Percentiles rank a stretch among this genome's conserved stretches.
Evolutionary conservation across 2,329 filamentous ascomycete genomes (phyloP).

Genomic region (Pseudocercospora ulei): DNA sequence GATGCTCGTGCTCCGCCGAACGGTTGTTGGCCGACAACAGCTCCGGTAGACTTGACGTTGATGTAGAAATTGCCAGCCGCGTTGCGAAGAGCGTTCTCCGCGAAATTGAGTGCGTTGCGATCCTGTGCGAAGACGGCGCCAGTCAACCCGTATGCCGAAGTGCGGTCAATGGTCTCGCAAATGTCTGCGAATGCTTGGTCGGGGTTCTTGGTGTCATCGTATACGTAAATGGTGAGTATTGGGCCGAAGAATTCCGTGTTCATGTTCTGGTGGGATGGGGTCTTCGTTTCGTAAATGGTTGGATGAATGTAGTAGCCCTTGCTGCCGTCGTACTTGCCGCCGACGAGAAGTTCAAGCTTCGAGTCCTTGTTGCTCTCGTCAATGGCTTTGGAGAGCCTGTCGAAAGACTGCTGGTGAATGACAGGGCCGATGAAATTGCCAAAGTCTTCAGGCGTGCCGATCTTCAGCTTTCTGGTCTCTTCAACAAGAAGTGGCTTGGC

Average conservation of each 20-base stretch:
- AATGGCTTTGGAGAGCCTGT: constrained; percentile 67
- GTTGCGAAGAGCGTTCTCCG: constrained; percentile 62
- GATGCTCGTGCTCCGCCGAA: constrained; percentile 47
- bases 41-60: constrained; percentile 63
- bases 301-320: constrained; percentile 78
- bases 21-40: constrained; percentile 38
- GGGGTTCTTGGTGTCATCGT: constrained; percentile 51
- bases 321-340: constrained; percentile 65
- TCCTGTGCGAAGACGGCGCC: constrained; percentile 66
- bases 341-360: constrained; percentile 61
- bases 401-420: constrained; percentile 71
- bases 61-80: constrained; percentile 76
- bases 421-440: constrained; percentile 79
- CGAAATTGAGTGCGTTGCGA: constrained; percentile 54
- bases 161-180: constrained; percentile 57
- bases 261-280: constrained; percentile 64
- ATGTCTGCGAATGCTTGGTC: constrained; percentile 50
- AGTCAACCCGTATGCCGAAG: constrained; percentile 68
- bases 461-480: constrained; percentile 60
- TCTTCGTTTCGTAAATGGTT: constrained; percentile 66
- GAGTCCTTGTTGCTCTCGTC: constrained; percentile 67
- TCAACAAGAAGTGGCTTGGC: constrained; percentile 58
- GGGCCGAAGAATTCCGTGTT: constrained; percentile 76
- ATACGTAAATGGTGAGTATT: constrained; percentile 63
- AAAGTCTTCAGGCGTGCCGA: constrained; percentile 61